These are phyloP conservation scores for Pyricularia pennisetigena DNA, from an alignment of 2,329 filamentous ascomycete genomes.

Conservation along the genomic window DNA sequence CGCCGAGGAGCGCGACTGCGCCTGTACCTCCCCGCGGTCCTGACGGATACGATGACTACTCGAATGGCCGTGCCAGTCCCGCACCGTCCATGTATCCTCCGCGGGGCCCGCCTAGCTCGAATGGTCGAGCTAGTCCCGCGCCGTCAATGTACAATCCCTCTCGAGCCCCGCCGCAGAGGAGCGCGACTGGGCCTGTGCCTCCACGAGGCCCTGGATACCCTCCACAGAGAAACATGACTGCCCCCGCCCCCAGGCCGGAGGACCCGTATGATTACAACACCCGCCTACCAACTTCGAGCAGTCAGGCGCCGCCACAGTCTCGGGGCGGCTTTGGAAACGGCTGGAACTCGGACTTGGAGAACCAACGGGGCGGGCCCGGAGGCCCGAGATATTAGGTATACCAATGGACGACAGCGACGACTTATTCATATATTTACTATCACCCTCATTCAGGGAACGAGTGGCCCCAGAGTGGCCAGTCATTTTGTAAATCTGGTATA, in stretches of 20 bases:
- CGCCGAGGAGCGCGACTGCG: neutral
- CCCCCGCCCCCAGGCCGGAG: slow-evolving; percentile 14
- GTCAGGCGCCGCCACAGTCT: slow-evolving; percentile 3
- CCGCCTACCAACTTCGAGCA: slow-evolving; percentile 6
- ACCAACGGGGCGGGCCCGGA: slow-evolving; percentile 8
- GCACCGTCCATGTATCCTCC: slow-evolving; percentile 18
- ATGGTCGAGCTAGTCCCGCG: neutral
- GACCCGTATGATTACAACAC: slow-evolving; percentile 12
- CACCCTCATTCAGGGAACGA: neutral
- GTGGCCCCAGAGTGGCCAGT: neutral
- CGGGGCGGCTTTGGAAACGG: slow-evolving; percentile 2
- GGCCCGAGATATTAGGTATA: slow-evolving; percentile 9
- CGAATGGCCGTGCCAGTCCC: slow-evolving; percentile 16
- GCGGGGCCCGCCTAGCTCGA: slow-evolving; percentile 4
- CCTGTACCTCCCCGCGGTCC: slow-evolving; percentile 10
- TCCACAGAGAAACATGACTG: slow-evolving; percentile 24
- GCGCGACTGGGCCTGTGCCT: slow-evolving; percentile 19
- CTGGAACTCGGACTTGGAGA: slow-evolving; percentile 13
- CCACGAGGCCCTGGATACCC: slow-evolving; percentile 13
- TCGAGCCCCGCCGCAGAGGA: slow-evolving; percentile 13
- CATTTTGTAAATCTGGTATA: neutral
- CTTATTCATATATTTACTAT: neutral
- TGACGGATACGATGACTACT: neutral
- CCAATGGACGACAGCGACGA: neutral
- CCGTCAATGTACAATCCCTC: neutral